phyloP scores from a whole-genome alignment of 1,284 basidiomycete species.

The Rhodotorula glutinis region DNA sequence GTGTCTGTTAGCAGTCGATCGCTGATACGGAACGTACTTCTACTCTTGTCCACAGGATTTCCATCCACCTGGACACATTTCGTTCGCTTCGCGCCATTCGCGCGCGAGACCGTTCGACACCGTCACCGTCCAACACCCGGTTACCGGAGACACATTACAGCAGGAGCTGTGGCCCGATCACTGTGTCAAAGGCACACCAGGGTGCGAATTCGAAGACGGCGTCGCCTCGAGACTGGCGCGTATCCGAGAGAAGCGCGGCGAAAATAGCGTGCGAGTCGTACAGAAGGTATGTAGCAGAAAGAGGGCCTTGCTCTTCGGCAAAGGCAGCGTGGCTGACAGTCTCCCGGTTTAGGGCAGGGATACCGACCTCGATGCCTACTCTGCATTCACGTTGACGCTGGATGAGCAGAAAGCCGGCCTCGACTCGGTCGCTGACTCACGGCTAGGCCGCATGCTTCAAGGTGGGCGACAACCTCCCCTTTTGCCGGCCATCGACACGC shows the following conservation, averaged over 20 bases:
- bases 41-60: slow-evolving; percentile 50
- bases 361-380: slow-evolving; percentile 23
- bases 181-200: slow-evolving; percentile 52
- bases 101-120: slow-evolving; percentile 51
- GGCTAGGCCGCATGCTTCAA: neutral
- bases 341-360: slow-evolving; percentile 17
- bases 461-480: too few relatives aligned
- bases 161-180: slow-evolving; percentile 64
- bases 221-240: slow-evolving; percentile 45
- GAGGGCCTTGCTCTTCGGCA: too few relatives aligned
- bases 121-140: slow-evolving; percentile 45
- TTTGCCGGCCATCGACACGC: too few relatives aligned
- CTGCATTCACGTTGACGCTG: slow-evolving; percentile 17
- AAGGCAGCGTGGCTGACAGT: too few relatives aligned
- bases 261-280: neutral
- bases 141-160: slow-evolving; percentile 45
- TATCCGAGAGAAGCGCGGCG: neutral
- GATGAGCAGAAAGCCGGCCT: neutral
- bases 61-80: slow-evolving; percentile 62
- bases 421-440: neutral
- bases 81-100: slow-evolving; percentile 60
- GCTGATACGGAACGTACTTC: too few relatives aligned
- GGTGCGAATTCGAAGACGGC: slow-evolving; percentile 52
- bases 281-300: slow-evolving; percentile 15
- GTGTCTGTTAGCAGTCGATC: too few relatives aligned